Base-by-base conservation (phyloP, 345 rosid species). In the Tarenaya hassleriana region DNA sequence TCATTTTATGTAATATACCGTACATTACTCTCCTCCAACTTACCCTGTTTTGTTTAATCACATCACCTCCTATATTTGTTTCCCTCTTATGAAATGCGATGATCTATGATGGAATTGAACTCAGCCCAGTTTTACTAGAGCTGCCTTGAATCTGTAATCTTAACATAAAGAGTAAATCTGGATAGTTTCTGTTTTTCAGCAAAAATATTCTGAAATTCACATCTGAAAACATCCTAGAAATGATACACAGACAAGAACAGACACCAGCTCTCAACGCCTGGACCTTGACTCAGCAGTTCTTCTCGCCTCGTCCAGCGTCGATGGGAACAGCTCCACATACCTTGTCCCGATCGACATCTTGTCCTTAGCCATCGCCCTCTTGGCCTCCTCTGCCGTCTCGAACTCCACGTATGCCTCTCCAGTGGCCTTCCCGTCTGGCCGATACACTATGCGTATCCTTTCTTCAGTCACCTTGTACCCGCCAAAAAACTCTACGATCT, bases 371-470 rank as follows among this genome's bases (percentile, higher is more conserved):
- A 90, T 90, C 3, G 97, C 95, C 61, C 73, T 73, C 72, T 67
- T 83, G 1, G 95, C 95, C 73, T 86, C 97, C 7, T 80, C 95
- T 0, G 58, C 59, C 0, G 97, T 77, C 51, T 60, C 71, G 68
- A 90, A 90, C 76, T 83, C 95, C 50, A 81, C 95, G 49, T 64
- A 90, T 12, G 95, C 95, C 66, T 90, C 94, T 18, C 97, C 95
- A 0, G 95, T 90, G 64, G 97, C 90, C 66, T 81, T 86, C 58
- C 97, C 97, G 68, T 86, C 95, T 2, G 91, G 83, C 40, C 94
- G 81, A 69, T 86, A 90, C 14, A 91, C 95, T 11, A 90, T 78
- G 50, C 79, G 94, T 53, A 80, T 56, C 74, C 73, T 67, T 3
- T 74, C 90, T 67, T 81, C 81, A 6, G 70, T 56, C 15, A 90